phyloP scores from a whole-genome alignment of 2,329 filamentous ascomycete species.

The Fusarium bactridioides region DNA sequence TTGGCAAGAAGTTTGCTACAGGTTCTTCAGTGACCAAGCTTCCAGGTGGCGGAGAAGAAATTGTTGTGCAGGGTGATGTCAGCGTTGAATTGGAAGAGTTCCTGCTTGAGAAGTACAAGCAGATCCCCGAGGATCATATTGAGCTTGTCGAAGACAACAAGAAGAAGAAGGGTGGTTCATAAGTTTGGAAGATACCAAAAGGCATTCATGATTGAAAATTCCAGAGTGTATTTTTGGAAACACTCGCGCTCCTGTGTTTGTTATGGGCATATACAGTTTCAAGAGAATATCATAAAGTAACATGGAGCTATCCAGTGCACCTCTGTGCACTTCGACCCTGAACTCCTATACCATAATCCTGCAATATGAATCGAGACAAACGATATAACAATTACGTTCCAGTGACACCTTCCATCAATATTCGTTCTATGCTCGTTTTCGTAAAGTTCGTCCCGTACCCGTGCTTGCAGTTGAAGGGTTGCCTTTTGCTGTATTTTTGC shows the following conservation, averaged over 20 bases:
- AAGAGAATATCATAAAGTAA: constrained; percentile 15
- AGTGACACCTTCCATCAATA: constrained; percentile 7
- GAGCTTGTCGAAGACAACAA: constrained; percentile 97
- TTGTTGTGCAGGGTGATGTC: constrained; percentile 96
- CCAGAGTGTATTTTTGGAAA: constrained; percentile 23
- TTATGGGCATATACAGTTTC: constrained; percentile 18
- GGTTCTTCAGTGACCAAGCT: constrained; percentile 92
- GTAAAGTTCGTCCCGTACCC: constrained; percentile 61
- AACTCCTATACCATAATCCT: constrained; percentile 33
- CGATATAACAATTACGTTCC: not conserved
- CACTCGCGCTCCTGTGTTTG: constrained; percentile 26
- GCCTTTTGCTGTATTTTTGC: constrained; percentile 45
- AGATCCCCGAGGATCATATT: constrained; percentile 94
- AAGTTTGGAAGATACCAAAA: constrained; percentile 18
- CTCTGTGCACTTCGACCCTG: constrained; percentile 3
- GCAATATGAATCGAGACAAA: constrained; percentile 9
- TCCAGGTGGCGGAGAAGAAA: constrained; percentile 87
- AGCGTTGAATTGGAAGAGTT: constrained; percentile 95
- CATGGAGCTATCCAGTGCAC: constrained; percentile 22
- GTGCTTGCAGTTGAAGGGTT: constrained; percentile 49
- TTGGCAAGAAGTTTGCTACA: constrained; percentile 98
- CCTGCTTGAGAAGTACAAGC: constrained; percentile 84
- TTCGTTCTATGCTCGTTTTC: constrained; percentile 57
- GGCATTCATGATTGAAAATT: constrained; percentile 33
- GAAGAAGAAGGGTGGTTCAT: constrained; percentile 65